Conservation (phyloP, 805 yeast genomes). For the Candida endomychidarum region DNA sequence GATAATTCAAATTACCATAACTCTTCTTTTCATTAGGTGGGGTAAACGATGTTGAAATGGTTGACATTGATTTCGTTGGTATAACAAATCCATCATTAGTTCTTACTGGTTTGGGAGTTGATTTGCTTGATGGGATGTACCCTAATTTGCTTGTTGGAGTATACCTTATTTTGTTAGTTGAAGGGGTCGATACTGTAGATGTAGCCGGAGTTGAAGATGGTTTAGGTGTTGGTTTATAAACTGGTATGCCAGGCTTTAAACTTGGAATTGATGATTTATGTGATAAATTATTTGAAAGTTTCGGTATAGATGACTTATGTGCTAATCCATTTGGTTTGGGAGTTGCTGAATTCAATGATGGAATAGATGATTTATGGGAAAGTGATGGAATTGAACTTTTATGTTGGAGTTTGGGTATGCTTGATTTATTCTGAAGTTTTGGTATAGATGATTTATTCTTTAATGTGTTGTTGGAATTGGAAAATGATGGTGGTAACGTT, state of each 20-base stretch:
- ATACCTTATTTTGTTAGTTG: too few relatives aligned
- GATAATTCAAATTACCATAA: slow-evolving; percentile 1
- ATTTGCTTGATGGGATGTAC: too few relatives aligned
- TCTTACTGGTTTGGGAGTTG: background rate
- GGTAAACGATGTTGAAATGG: background rate
- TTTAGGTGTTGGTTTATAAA: slow-evolving; percentile 3
- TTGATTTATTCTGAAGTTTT: slow-evolving; percentile 16
- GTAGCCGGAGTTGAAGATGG: too few relatives aligned
- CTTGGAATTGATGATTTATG: background rate
- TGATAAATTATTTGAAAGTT: background rate
- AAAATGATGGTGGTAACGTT: background rate
- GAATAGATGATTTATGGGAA: slow-evolving; percentile 15
- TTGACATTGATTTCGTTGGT: slow-evolving; percentile 6
- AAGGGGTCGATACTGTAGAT: too few relatives aligned
- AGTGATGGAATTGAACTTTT: slow-evolving; percentile 17
- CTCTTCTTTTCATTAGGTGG: background rate
- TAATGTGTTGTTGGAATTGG: slow-evolving; percentile 6
- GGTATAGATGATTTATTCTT: slow-evolving; percentile 13
- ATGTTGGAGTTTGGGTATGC: slow-evolving; percentile 15
- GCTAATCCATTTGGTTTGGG: background rate
- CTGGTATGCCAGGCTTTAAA: background rate
- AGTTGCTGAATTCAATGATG: background rate
- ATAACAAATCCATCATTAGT: slow-evolving; percentile 4
- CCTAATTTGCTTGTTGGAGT: too few relatives aligned
- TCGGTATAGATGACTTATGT: background rate